Conservation (phyloP, 495 filamentous ascomycete genomes). For the Hyaloscypha finlandica region DNA sequence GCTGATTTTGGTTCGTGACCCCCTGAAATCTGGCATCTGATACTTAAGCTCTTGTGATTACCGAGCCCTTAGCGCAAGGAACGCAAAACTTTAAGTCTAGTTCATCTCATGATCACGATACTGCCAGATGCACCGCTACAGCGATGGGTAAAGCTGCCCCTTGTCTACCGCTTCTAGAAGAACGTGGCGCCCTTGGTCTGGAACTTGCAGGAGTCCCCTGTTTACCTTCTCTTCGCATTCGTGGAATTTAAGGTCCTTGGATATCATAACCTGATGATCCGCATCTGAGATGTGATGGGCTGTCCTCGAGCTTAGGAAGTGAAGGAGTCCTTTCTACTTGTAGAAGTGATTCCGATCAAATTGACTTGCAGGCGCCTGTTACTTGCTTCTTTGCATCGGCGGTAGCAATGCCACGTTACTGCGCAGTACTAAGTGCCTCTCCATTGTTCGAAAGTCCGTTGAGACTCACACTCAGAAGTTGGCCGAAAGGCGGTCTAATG, state of each 20-base stretch:
- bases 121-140: slow-evolving; percentile 1
- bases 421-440: not conserved
- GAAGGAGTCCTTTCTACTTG: not conserved
- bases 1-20: not conserved
- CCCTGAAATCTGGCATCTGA: not conserved
- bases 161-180: not conserved
- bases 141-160: not conserved
- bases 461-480: not conserved
- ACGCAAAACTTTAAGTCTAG: slow-evolving; percentile 5
- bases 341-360: not conserved
- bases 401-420: not conserved
- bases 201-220: not conserved
- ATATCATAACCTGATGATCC: slow-evolving; percentile 2
- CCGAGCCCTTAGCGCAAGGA: slow-evolving; percentile 6
- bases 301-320: not conserved
- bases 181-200: slow-evolving; percentile 1
- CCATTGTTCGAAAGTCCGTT: not conserved
- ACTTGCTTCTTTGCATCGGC: not conserved
- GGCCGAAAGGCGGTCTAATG: not conserved
- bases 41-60: slow-evolving; percentile 5
- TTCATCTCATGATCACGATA: slow-evolving; percentile 8
- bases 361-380: not conserved
- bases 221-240: not conserved
- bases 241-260: not conserved
- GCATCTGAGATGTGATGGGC: not conserved